Base-by-base conservation (phyloP, 1,284 basidiomycete genomes). In the Athelia psychrophila region DNA sequence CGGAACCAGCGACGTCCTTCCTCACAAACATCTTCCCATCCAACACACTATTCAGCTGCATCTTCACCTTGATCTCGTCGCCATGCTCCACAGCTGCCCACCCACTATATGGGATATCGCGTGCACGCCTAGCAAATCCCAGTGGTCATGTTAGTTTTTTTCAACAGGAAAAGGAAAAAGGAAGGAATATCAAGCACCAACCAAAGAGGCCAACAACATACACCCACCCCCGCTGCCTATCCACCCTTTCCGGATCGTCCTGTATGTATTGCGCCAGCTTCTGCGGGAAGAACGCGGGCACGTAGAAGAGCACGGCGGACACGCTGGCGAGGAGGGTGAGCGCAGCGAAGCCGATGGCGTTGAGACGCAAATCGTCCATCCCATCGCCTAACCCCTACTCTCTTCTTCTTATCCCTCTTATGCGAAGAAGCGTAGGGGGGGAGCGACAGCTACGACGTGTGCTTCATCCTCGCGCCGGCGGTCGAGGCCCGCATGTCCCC, bases 11-110 rank as follows among this genome's bases (percentile, higher is more conserved):
- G 24, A 94, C 74, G 59, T 95, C 91, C 69, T 96, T 95, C 46
- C 92, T 83, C 19, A 92, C 81, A 3, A 97, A 80, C 0, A 93
- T 96, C 73, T 97, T 97, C 46, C 85, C 84, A 64, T 92, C 97
- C 5, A 97, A 72, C 51, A 90, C 81, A 12, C 90, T 84, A 70
- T 96, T 96, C 50, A 97, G 76, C 64, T 96, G 92, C 18, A 89
- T 80, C 35, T 81, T 81, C 44, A 96, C 71, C 25, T 88, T 81
- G 62, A 84, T 81, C 68, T 88, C 2, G 84, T 91, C 3, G 88
- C 78, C 42, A 92, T 56, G 8, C 84, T 85, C 84, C 84, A 92
- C 16, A 91, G 70, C 60, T 91, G 78, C 2, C 72, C 75, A 20
- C 68, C 73, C 33, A 61, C 67, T 64, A 59, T 9, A 20, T 23